These are phyloP conservation scores for Thyridium curvatum DNA, from an alignment of 2,329 filamentous ascomycete species.

Conservation along the genomic window DNA sequence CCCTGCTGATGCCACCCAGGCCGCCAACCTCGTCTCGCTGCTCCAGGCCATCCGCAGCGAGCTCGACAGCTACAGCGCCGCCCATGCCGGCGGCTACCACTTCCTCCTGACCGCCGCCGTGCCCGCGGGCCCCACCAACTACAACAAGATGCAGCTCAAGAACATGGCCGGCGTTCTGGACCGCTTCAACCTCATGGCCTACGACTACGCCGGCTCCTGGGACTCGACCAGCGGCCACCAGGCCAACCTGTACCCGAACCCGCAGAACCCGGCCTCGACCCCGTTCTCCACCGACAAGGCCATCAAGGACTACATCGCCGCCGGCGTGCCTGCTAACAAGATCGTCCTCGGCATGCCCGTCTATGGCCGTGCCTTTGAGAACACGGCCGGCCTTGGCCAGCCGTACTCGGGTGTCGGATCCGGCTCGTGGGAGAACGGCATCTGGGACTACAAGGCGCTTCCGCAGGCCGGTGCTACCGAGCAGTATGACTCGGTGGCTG, in stretches of 20 bases:
- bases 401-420: slow-evolving; percentile 57
- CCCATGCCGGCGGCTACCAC: slow-evolving; percentile 38
- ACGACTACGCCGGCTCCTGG: slow-evolving; percentile 68
- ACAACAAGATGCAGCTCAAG: slow-evolving; percentile 36
- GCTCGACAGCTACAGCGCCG: slow-evolving; percentile 40
- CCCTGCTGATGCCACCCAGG: slow-evolving; percentile 28
- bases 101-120: slow-evolving; percentile 48
- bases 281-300: slow-evolving; percentile 65
- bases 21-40: slow-evolving; percentile 36
- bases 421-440: slow-evolving; percentile 66
- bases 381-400: slow-evolving; percentile 58
- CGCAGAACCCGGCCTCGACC: slow-evolving; percentile 49
- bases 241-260: slow-evolving; percentile 61
- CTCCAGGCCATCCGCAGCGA: slow-evolving; percentile 36
- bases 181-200: slow-evolving; percentile 60
- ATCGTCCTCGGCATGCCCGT: slow-evolving; percentile 74
- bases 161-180: slow-evolving; percentile 43
- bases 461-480: slow-evolving; percentile 56
- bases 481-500: slow-evolving; percentile 46
- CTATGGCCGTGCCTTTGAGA: slow-evolving; percentile 66
- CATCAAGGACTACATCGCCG: slow-evolving; percentile 56
- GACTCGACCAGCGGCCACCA: slow-evolving; percentile 57
- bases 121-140: slow-evolving; percentile 41
- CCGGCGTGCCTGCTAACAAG: slow-evolving; percentile 57
- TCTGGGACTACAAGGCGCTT: slow-evolving; percentile 78